Conservation (phyloP, 805 yeast genomes). For the Kregervanrija fluxuum region DNA sequence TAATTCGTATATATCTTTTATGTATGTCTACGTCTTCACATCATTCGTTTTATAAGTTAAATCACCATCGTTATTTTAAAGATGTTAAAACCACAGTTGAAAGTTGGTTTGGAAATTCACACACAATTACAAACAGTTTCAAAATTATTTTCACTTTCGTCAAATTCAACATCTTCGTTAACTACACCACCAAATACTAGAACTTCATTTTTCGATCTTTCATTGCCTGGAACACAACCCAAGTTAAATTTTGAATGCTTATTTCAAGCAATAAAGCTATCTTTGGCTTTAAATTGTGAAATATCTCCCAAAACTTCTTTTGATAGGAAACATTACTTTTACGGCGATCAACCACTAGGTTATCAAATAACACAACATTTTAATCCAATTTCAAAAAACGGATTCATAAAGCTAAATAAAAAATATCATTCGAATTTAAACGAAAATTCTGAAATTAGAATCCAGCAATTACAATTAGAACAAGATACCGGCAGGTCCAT, state of each 20-base stretch:
- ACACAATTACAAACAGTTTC: slow-evolving; percentile 71
- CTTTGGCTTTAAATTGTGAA: slow-evolving; percentile 56
- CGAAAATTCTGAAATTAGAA: slow-evolving; percentile 41
- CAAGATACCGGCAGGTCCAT: slow-evolving; percentile 89
- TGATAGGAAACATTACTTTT: slow-evolving; percentile 93
- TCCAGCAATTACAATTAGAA: slow-evolving; percentile 83
- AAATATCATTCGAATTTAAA: slow-evolving; percentile 43
- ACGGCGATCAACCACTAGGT: slow-evolving; percentile 94
- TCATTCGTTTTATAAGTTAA: neutral
- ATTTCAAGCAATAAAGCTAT: slow-evolving; percentile 62
- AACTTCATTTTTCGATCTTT: slow-evolving; percentile 73
- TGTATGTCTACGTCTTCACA: too few relatives aligned
- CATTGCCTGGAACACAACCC: slow-evolving; percentile 93
- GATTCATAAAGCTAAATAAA: slow-evolving; percentile 41
- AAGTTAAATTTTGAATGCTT: slow-evolving; percentile 68
- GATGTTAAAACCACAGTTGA: slow-evolving; percentile 30
- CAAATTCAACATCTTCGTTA: slow-evolving; percentile 35
- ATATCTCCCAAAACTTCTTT: slow-evolving; percentile 57
- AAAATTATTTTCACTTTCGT: slow-evolving; percentile 70
- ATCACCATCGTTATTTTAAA: neutral
- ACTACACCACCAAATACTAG: slow-evolving; percentile 53
- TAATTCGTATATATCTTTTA: too few relatives aligned
- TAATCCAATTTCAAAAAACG: slow-evolving; percentile 69
- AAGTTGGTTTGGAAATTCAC: slow-evolving; percentile 90
- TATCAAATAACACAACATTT: slow-evolving; percentile 92